Conservation (phyloP, 306 rosid genomes). For the Nissolia schottii region DNA sequence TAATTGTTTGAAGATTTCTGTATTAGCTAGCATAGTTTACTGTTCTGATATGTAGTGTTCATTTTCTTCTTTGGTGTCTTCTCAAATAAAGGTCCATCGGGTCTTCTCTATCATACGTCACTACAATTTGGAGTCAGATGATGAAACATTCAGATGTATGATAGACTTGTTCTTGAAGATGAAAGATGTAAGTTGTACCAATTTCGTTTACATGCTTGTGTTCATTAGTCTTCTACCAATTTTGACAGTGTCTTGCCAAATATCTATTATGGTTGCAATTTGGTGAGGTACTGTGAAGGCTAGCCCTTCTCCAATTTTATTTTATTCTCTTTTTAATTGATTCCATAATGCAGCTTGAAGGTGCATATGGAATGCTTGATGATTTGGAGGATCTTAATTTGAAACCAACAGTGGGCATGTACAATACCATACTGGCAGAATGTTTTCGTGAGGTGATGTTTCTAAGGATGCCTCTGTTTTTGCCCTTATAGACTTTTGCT, state of each 20-base stretch:
- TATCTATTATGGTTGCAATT: constrained; percentile 5
- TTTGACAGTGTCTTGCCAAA: neutral
- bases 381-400: constrained; percentile 40
- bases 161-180: constrained; percentile 53
- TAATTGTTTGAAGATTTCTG: neutral
- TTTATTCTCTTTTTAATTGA: constrained; percentile 15
- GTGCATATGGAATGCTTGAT: constrained; percentile 53
- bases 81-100: constrained; percentile 46
- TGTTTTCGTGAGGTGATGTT: constrained; percentile 56
- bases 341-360: constrained; percentile 42
- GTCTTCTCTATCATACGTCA: constrained; percentile 41
- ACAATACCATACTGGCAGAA: constrained; percentile 63
- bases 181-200: constrained; percentile 56
- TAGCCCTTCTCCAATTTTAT: constrained; percentile 3
- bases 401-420: constrained; percentile 44
- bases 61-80: neutral
- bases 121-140: constrained; percentile 39
- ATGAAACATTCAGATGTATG: constrained; percentile 51
- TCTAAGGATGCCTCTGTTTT: neutral
- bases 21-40: neutral
- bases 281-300: neutral
- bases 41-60: constrained; percentile 14
- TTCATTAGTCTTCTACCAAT: neutral
- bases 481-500: neutral
- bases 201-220: neutral